Evolutionary conservation across 2,329 filamentous ascomycete genomes (phyloP), one percentile per base, ranked within the genome.

Genomic region (Dichotomopilus funicola): DNA sequence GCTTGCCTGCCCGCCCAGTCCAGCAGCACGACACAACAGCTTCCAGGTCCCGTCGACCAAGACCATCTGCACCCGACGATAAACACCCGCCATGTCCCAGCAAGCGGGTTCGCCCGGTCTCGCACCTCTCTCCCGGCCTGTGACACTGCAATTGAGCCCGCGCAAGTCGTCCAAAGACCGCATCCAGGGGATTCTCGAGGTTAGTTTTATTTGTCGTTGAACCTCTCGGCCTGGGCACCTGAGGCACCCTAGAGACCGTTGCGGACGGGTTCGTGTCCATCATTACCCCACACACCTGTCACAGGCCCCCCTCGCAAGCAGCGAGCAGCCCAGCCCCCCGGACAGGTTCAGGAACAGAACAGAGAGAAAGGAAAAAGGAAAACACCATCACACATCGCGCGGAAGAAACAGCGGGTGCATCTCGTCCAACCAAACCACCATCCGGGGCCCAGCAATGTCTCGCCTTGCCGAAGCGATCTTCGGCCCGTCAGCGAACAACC

Each of bases 121-220:
- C 19, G 13, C 50, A 11, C 51, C 57, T 13, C 49, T 9, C 2
- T 35, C 46, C 10, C 49, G 40, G 19, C 43, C 6, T 27, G 6
- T 49, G 41, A 54, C 52, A n/a, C 49, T 55, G 19, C 53, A 53
- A 43, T 53, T 57, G 13, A 44, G 50, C n/a, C 54, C 64, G 33
- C 61, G 65, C 38, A 62, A 50, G 60, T 66, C 67, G 10, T 65
- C 67, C 6, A 64, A 67, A 51, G 66, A 68, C 34, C 65, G 68
- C 9, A 62, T 71, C 44, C 60, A 67, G 52, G 63, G 62, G 9
- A 71, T 71, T 45, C 62, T 71, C 13, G 63, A 70, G 65, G 69
- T 70, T 51, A 64, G 64, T 62, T 56, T n/a, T 45, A 6, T 33
- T 41, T 27, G 6, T 36, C 43, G 5, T 40, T 51, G 35, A 42